Percentiles rank a stretch among this genome's conserved stretches.
Conservation (phyloP, 2,329 filamentous ascomycete species). For the Alternaria brassicae region DNA sequence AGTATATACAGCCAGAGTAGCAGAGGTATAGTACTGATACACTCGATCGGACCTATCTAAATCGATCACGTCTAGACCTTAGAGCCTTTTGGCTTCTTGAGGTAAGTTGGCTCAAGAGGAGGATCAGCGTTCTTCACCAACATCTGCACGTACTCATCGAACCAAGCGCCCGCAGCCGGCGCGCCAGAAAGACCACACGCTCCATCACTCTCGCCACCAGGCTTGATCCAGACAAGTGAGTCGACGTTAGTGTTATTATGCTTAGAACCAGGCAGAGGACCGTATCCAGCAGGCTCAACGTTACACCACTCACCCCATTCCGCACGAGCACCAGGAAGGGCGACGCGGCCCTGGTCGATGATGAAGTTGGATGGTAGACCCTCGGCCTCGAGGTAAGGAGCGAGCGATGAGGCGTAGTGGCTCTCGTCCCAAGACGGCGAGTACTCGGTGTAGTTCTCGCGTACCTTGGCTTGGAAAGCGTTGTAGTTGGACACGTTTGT, state of each 20-base stretch:
- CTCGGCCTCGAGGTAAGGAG: slow-evolving; percentile 30
- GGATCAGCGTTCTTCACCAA: slow-evolving; percentile 38
- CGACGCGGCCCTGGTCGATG: slow-evolving; percentile 39
- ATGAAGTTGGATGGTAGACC: slow-evolving; percentile 39
- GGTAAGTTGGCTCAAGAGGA: slow-evolving; percentile 32
- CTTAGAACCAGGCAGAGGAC: slow-evolving; percentile 22
- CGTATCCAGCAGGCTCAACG: slow-evolving; percentile 34
- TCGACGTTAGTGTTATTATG: slow-evolving; percentile 36
- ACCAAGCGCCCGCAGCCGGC: slow-evolving; percentile 38
- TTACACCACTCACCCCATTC: slow-evolving; percentile 45
- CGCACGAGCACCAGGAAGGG: slow-evolving; percentile 28
- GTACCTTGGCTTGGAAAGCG: slow-evolving; percentile 31
- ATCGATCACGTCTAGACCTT: neutral
- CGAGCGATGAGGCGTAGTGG: slow-evolving; percentile 32
- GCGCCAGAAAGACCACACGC: slow-evolving; percentile 35
- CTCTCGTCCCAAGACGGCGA: slow-evolving; percentile 36
- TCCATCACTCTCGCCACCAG: slow-evolving; percentile 40
- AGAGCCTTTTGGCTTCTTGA: slow-evolving; percentile 6
- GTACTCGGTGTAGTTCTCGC: slow-evolving; percentile 36
- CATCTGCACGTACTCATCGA: slow-evolving; percentile 40
- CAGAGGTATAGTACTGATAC: neutral
- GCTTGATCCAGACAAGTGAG: slow-evolving; percentile 43
- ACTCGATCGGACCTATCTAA: neutral
- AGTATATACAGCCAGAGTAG: neutral
- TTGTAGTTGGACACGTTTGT: slow-evolving; percentile 44